These are phyloP conservation scores for Ceratocystis lukuohia DNA, from an alignment of 2,329 filamentous ascomycete species.

Conservation along the genomic window DNA sequence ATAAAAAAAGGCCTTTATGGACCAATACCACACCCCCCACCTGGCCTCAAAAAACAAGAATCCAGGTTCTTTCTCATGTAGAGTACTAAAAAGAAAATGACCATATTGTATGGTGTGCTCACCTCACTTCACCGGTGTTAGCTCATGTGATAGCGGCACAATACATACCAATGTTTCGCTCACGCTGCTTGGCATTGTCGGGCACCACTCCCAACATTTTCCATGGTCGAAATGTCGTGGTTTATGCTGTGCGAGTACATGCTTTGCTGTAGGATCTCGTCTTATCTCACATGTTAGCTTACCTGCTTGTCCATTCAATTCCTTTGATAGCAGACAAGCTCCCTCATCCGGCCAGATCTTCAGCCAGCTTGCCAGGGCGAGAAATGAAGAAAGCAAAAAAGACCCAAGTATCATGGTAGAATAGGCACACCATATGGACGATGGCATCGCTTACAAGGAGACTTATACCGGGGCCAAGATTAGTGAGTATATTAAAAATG, in stretches of 20 bases:
- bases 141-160: not conserved
- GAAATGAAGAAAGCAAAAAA: no score
- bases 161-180: not conserved
- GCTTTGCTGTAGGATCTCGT: not conserved
- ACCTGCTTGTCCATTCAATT: no score
- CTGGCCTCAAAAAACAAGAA: not conserved
- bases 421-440: no score
- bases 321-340: no score
- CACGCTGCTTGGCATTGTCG: not conserved
- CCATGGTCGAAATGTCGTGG: not conserved
- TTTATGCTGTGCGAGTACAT: conserved; percentile 1
- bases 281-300: not conserved
- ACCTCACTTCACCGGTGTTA: not conserved
- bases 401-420: no score
- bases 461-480: no score
- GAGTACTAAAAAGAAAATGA: not conserved
- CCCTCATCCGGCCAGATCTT: no score
- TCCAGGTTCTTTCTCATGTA: not conserved
- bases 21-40: not conserved
- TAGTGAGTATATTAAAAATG: no score
- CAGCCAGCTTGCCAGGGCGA: no score
- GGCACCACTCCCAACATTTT: not conserved
- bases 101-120: not conserved
- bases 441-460: no score
- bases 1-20: not conserved